Evolutionary conservation across 768 basidiomycete genomes (phyloP).

Genomic region (Leccinum incarnatum): DNA sequence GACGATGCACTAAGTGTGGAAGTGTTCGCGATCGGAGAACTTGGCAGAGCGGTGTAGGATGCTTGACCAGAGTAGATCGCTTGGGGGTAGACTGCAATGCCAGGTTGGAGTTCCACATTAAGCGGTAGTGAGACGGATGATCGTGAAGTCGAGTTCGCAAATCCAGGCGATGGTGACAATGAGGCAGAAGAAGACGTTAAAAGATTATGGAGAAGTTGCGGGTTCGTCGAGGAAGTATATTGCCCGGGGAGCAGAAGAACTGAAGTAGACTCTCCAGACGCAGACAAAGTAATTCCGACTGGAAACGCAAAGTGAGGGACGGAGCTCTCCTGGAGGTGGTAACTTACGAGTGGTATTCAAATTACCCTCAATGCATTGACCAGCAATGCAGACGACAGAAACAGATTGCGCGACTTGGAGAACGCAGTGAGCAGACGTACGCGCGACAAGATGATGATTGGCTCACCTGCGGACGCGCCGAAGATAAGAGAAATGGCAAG

Average conservation of each 20-base stretch:
- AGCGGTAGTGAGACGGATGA: conserved; percentile 59
- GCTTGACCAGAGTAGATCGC: conserved; percentile 65
- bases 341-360: conserved; percentile 68
- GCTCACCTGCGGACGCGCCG: conserved; percentile 40
- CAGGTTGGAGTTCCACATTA: conserved; percentile 61
- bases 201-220: conserved; percentile 64
- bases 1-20: conserved; percentile 55
- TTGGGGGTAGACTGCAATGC: conserved; percentile 62
- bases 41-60: conserved; percentile 56
- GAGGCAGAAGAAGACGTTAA: conserved; percentile 64
- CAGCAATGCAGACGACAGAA: conserved; percentile 79
- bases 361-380: conserved; percentile 81
- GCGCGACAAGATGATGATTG: background rate
- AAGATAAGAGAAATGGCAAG: conserved; percentile 36
- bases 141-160: conserved; percentile 50
- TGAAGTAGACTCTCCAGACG: conserved; percentile 48
- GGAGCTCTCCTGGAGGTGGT: conserved; percentile 1
- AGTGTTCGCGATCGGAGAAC: conserved; percentile 43
- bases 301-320: conserved; percentile 11
- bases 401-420: conserved; percentile 52
- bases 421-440: conserved; percentile 1
- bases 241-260: conserved; percentile 73
- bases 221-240: conserved; percentile 69
- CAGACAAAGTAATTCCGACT: conserved; percentile 73
- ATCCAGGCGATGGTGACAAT: conserved; percentile 59